A percentile compares a stretch with the other conserved stretches of the same genome.
phyloP scores from a whole-genome alignment of 208 protist genomes.

The Herpetomonas samuelpessoai region DNA sequence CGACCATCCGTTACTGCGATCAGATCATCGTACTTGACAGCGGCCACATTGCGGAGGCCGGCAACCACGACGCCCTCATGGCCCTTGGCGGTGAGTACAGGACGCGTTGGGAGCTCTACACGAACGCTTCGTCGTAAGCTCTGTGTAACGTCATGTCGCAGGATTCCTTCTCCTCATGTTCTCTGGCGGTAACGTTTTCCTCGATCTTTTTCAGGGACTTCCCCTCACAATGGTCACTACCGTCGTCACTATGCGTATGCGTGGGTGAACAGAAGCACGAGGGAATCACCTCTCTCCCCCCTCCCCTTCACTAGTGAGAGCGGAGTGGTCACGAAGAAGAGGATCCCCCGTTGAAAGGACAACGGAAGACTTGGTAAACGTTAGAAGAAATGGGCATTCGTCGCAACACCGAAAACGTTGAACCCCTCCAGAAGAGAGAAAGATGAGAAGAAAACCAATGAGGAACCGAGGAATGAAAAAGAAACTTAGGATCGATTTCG shows the following conservation, averaged over 20 bases:
- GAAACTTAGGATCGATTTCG: neutral
- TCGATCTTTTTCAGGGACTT: too few species aligned
- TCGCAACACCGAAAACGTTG: neutral
- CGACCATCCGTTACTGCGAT: constrained; percentile 74
- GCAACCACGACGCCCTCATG: constrained; percentile 79
- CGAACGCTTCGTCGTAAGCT: constrained; percentile 14
- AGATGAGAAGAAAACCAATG: constrained; percentile 3
- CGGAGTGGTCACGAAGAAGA: too few species aligned
- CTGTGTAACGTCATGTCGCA: neutral
- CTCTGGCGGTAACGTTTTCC: neutral
- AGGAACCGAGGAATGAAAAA: constrained; percentile 4
- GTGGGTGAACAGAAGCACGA: too few species aligned
- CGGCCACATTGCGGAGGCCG: constrained; percentile 67
- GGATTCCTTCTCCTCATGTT: constrained; percentile 1
- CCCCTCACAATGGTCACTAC: too few species aligned
- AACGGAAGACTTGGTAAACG: too few species aligned
- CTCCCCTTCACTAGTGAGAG: too few species aligned
- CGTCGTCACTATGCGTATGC: too few species aligned
- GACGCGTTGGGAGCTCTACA: constrained; percentile 60
- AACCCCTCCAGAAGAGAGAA: neutral
- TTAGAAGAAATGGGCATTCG: too few species aligned
- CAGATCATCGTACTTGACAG: constrained; percentile 66
- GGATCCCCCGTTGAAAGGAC: too few species aligned
- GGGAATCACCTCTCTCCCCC: too few species aligned
- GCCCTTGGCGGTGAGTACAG: constrained; percentile 64